Base-by-base conservation (phyloP, 495 filamentous ascomycete species). In the Penicillium flavigenum region DNA sequence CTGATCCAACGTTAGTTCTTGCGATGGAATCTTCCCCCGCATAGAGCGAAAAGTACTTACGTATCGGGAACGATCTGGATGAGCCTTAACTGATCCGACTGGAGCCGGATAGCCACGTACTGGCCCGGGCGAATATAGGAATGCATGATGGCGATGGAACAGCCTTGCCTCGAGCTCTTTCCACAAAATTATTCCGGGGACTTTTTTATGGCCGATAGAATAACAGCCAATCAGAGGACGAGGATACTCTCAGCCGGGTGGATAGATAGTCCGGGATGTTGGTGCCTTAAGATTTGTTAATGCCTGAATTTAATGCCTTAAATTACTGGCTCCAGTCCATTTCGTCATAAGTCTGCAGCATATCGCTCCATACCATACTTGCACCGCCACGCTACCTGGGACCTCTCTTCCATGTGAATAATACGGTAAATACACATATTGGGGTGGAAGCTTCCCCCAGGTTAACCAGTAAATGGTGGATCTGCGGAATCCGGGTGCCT, bases 41-140 rank as follows among this genome's bases (percentile, higher is more conserved):
- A 55, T 22, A 38, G n/a, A 39, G 14, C 27, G 22, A 39, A 9
- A 38, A 50, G 9, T 31, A 86, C 88, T 71, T 84, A 92, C 89
- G 87, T 89, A 78, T 92, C 84, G 32, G 88, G 88, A 42, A 79
- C 72, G n/a, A 90, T 72, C 63, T 89, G 80, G 16, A 86, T 62
- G 38, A 90, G 76, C 62, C 83, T 84, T 27, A 83, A 70, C 41
- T 79, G 72, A 16, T 84, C 86, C 32, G 89, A 91, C 3, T 88
- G 86, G 16, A 92, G 79, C 58, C 83, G 79, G 24, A 93, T 69
- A 24, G 73, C 83, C 52, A 89, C 81, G 68, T 82, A 84, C 12
- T 83, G 76, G 63, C 88, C 72, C 6, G 88, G 86, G 54, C 79
- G 76, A 58, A 93, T 79, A 31, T 79, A 76, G 10, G 76, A 75